phyloP scores from a whole-genome alignment of 306 rosid genomes.

The Castanea crenata region DNA sequence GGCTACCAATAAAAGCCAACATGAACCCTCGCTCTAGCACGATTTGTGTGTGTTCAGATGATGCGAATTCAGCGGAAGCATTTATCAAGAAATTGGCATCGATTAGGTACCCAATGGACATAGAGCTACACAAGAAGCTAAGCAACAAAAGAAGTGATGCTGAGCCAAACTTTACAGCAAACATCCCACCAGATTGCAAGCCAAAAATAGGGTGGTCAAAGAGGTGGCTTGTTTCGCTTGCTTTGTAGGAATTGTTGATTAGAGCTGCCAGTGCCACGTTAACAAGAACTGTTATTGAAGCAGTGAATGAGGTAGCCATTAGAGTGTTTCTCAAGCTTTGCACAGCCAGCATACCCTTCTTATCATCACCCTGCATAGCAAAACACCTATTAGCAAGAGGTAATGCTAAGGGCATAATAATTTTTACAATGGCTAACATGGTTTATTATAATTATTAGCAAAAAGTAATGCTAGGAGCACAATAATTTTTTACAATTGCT shows the following conservation, averaged over 20 bases:
- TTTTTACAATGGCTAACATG: too few relatives aligned
- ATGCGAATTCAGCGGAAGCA: slow-evolving; percentile 24
- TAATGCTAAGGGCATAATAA: too few relatives aligned
- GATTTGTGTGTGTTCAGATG: slow-evolving; percentile 21
- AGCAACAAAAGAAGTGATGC: slow-evolving; percentile 45
- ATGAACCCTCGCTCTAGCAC: slow-evolving; percentile 62
- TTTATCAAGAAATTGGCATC: slow-evolving; percentile 64
- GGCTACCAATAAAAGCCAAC: slow-evolving; percentile 56
- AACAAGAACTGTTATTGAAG: slow-evolving; percentile 51
- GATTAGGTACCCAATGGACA: slow-evolving; percentile 59
- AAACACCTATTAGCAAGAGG: too few relatives aligned
- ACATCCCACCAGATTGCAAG: slow-evolving; percentile 41
- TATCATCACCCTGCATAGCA: slow-evolving; percentile 44
- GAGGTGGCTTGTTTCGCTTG: slow-evolving; percentile 27
- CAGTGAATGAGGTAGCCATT: slow-evolving; percentile 56
- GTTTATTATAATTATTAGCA: too few relatives aligned
- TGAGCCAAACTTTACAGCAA: slow-evolving; percentile 51
- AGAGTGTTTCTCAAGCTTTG: slow-evolving; percentile 82
- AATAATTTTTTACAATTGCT: too few relatives aligned
- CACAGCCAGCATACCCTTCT: slow-evolving; percentile 54
- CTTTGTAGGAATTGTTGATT: slow-evolving; percentile 47
- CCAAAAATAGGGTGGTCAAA: slow-evolving; percentile 36
- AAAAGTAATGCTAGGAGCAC: too few relatives aligned
- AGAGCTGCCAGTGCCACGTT: slow-evolving; percentile 51
- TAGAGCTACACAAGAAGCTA: slow-evolving; percentile 75